These are phyloP conservation scores for Chrysophaeum taylorii DNA, from an alignment of 352 stramenopile species.

Conservation along the genomic window DNA sequence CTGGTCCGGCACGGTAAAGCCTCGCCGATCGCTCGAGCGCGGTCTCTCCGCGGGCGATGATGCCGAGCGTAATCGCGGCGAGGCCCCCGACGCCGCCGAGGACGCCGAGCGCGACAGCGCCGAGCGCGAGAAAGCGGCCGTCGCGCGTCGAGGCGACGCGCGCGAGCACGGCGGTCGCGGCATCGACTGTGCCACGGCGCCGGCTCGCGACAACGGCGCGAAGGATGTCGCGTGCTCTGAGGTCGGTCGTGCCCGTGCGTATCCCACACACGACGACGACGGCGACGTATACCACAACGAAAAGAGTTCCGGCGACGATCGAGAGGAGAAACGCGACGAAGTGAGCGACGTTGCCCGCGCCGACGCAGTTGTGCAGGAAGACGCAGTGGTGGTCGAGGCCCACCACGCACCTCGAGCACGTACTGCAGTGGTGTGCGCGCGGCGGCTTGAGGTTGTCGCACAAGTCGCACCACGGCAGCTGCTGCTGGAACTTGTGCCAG, in stretches of 20 bases:
- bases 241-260: neutral
- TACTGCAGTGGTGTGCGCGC: conserved; percentile 34
- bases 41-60: neutral
- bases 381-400: conserved; percentile 39
- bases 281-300: neutral
- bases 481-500: too few species aligned
- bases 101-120: neutral
- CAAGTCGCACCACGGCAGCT: conserved; percentile 20
- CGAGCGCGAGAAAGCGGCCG: neutral
- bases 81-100: neutral
- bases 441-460: conserved; percentile 33
- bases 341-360: neutral
- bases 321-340: neutral
- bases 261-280: neutral
- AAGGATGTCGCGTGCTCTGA: neutral
- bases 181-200: neutral
- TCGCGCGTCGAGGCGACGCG: neutral
- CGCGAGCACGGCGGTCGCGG: neutral
- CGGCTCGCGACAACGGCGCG: neutral
- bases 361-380: conserved; percentile 11
- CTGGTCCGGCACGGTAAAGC: neutral
- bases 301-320: neutral
- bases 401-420: conserved; percentile 30
- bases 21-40: neutral
- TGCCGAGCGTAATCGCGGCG: neutral